Evolutionary conservation across 345 rosid species (phyloP), one percentile per base, ranked within the genome.

Genomic region (Syzygium oleosum): DNA sequence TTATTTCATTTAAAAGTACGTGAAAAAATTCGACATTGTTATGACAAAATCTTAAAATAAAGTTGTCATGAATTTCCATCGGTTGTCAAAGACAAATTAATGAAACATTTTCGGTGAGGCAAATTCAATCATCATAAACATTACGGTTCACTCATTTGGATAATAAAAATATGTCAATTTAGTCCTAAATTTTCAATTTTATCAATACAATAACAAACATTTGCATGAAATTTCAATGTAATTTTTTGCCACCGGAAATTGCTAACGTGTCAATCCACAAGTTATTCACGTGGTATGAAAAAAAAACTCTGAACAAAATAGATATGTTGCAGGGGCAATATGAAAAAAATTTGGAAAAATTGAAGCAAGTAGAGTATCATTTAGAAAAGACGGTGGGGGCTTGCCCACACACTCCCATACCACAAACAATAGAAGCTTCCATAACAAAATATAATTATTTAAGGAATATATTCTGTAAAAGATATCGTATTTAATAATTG

Each of bases 161-260:
- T 34, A 73, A 4, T 19, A 5, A 73, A 73, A 25, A 34, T 0
- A 63, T 14, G 4, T 17, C 2, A 63, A n/a, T 29, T 63, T 7
- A 34, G 10, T 68, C 23, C 1, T 31, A 31, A 63, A 0, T 3
- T 63, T 29, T 63, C 14, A 7, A 29, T 16, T 31, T 68, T 68
- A 12, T 9, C 23, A 31, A 68, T 17, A 0, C 17, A 68, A 68
- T 31, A 1, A 11, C 17, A 68, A 31, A 65, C 2, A 6, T 65
- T 16, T 65, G 2, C 16, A 12, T 0, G 10, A 17, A 68, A 68
- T 68, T 31, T 31, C 79, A 68, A 31, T 16, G 2, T 68, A 21
- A 16, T 68, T 2, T 31, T 9, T 68, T 68, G 19, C 0, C 4
- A 68, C 0, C 1, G 2, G 2, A 31, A 31, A 68, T 8, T 12